Evolutionary conservation across 2,329 filamentous ascomycete species (phyloP).

Genomic region (Pyrenophora seminiperda): DNA sequence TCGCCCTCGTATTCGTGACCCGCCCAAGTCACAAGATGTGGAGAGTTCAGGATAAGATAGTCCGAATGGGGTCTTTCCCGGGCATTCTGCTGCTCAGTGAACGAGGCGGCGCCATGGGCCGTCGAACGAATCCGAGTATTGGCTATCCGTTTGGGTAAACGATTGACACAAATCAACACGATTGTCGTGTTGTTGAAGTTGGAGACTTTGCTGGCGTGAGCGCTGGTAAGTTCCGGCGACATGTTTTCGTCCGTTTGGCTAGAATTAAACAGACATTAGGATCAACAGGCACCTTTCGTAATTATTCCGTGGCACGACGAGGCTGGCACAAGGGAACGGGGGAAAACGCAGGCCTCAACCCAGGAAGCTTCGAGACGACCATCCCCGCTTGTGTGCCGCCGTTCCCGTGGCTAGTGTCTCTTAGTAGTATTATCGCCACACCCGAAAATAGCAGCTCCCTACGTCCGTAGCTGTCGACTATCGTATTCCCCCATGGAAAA

Average conservation of each 20-base stretch:
- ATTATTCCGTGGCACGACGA: neutral
- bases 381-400: slow-evolving; percentile 4
- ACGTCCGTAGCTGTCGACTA: neutral
- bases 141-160: neutral
- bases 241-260: neutral
- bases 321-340: neutral
- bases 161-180: too few species aligned
- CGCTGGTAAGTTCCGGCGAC: neutral
- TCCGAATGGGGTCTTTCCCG: neutral
- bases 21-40: slow-evolving; percentile 1
- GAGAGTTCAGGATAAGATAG: neutral
- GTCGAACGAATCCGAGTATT: neutral
- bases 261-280: neutral
- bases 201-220: too few species aligned
- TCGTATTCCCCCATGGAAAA: neutral
- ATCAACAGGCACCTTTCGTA: neutral
- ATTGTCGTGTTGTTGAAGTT: too few species aligned
- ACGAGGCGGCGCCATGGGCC: neutral
- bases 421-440: slow-evolving; percentile 7
- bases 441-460: slow-evolving; percentile 1
- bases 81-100: neutral
- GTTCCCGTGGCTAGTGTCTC: neutral
- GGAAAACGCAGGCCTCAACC: too few species aligned
- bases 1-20: neutral
- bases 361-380: neutral